Evolutionary conservation across 208 protist species (phyloP), one percentile per base, ranked within the genome.

Genomic region (Wallacemonas rigidus): DNA sequence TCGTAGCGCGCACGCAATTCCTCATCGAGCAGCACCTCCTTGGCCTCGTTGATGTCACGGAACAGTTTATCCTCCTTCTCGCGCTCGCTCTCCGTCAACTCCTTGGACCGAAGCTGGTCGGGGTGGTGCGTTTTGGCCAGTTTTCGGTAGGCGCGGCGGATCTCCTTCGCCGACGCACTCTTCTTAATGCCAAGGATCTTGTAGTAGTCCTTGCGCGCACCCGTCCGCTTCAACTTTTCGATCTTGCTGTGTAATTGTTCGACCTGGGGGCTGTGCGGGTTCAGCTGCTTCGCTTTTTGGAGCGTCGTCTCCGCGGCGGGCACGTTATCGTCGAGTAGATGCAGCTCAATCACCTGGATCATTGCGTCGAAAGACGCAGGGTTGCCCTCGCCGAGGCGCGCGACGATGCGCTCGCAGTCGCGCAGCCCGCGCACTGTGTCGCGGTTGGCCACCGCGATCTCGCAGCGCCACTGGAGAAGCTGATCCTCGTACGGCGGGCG

Each of bases 31-130:
- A 98, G 85, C 35, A 98, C 87, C 69, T 98, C 92, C 72, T 97
- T 95, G 3, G 94, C 90, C 55, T 98, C 92, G 71, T 95, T 96
- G 54, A 98, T 95, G 65, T 98, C 91, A 26, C 92, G 87, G 76
- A 95, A 98, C 11, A 74, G 81, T 44, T 78, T 76, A 17, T 97
- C 90, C 58, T 80, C 70, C 79, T 90, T 84, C 61, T 88, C 77
- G 0, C 88, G 87, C 68, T 98, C 88, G 60, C 79, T 71, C 0
- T 83, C 81, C 6, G 81, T 77, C 41, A 95, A 45, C 26, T 95
- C 74, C 70, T 93, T 86, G 11, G 89, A 92, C 51, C 82, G 90
- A 38, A 93, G 73, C 73, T 95, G 89, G 65, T 98, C 95, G 2
- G 95, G 95, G 76, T 98, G 95, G 39, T 87, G 75, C 61, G 82